A percentile compares a stretch with the other conserved stretches of the same genome.
Conservation (phyloP, 2,329 filamentous ascomycete genomes). For the Mollisiaceae sp. region DNA sequence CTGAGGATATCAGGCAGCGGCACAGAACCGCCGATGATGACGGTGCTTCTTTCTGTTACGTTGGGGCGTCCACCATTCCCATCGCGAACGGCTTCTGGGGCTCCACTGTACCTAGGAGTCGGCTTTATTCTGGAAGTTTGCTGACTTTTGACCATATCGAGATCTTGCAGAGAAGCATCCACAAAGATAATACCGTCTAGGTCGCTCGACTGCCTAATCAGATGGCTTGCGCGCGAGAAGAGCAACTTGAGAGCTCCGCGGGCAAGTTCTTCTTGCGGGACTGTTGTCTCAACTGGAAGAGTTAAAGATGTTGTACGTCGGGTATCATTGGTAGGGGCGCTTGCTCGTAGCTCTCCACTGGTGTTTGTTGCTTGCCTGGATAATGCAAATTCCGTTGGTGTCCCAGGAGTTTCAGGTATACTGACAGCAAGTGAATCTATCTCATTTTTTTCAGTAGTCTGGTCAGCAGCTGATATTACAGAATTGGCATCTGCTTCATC, state of each 20-base stretch:
- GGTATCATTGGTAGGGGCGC: not conserved
- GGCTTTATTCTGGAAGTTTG: not conserved
- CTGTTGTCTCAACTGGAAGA: not conserved
- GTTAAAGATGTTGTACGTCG: not conserved
- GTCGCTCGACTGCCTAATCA: conserved; percentile 30
- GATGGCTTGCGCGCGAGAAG: conserved; percentile 31
- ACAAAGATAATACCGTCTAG: conserved; percentile 34
- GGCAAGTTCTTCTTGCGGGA: conserved; percentile 11
- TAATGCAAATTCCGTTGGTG: not conserved
- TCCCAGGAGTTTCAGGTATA: not conserved
- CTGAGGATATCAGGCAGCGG: not conserved
- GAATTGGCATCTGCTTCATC: not conserved
- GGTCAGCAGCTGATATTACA: not conserved
- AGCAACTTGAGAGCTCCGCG: conserved; percentile 16
- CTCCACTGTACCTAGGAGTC: not conserved
- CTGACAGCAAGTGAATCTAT: not conserved
- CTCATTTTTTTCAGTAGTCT: not conserved
- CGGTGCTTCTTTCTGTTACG: not conserved
- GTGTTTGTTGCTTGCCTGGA: not conserved
- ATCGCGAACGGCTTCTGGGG: not conserved
- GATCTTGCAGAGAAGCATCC: conserved; percentile 29
- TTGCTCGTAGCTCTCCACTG: not conserved
- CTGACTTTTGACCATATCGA: not conserved
- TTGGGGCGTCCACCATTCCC: too few relatives aligned
- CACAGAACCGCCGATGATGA: not conserved